Evolutionary conservation across 106 monocot genomes (phyloP).

Genomic region (Apostasia shenzhenica): DNA sequence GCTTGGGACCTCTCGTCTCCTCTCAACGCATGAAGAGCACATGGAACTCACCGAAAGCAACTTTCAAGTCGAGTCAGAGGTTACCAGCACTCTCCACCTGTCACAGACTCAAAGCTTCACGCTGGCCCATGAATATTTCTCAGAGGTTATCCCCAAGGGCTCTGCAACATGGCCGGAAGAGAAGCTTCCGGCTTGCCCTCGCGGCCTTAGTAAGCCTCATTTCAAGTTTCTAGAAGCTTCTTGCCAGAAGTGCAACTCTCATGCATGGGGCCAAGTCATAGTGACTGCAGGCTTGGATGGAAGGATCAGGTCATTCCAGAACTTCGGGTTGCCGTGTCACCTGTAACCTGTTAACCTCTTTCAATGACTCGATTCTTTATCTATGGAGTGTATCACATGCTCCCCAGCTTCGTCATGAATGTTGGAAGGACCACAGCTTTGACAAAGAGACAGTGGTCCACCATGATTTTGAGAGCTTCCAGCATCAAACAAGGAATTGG

Average conservation of each 20-base stretch:
- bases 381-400: too few species aligned
- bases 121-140: constrained; percentile 40
- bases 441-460: too few species aligned
- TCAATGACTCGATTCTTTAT: too few species aligned
- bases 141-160: constrained; percentile 30
- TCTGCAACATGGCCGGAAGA: constrained; percentile 92
- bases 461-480: too few species aligned
- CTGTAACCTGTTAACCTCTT: constrained; percentile 12
- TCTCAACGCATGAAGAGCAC: not conserved
- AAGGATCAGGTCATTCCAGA: constrained; percentile 57
- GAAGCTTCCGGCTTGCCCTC: constrained; percentile 36
- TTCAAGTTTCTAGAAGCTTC: constrained; percentile 42
- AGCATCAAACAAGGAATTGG: too few species aligned
- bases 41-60: not conserved
- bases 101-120: constrained; percentile 30
- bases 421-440: too few species aligned
- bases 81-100: not conserved
- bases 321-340: constrained; percentile 62
- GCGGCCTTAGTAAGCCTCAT: constrained; percentile 21
- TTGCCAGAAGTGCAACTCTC: constrained; percentile 29
- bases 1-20: not conserved
- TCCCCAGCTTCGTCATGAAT: too few species aligned
- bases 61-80: not conserved
- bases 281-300: constrained; percentile 75
- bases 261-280: constrained; percentile 86